Evolutionary conservation across 2,329 filamentous ascomycete species (phyloP).

Genomic region (Pseudogymnoascus pannorum): DNA sequence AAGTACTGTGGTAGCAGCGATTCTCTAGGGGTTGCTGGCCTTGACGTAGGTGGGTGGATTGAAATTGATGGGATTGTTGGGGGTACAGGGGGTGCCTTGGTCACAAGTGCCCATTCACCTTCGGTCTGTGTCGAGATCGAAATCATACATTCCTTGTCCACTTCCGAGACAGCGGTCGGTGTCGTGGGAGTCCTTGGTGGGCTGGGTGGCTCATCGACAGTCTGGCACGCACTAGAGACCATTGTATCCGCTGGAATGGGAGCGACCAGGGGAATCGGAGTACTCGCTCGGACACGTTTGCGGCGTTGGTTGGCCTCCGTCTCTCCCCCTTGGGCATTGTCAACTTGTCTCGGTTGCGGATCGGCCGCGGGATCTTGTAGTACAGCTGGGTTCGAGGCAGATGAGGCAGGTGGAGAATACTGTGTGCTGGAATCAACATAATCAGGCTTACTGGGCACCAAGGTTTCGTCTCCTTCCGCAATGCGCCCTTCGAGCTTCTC

Average conservation of each 20-base stretch:
- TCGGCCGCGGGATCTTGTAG: conserved; percentile 11
- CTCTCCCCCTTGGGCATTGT: conserved; percentile 16
- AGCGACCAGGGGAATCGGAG: conserved; percentile 42
- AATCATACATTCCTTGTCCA: conserved; percentile 34
- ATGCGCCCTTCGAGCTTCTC: conserved; percentile 48
- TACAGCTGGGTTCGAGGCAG: conserved; percentile 38
- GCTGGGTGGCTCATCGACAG: conserved; percentile 53
- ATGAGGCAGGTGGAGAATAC: conserved; percentile 75
- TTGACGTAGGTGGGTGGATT: conserved; percentile 79
- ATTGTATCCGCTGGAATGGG: conserved; percentile 39
- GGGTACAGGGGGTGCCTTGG: conserved; percentile 31
- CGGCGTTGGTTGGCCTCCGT: conserved; percentile 64
- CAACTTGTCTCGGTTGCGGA: conserved; percentile 7
- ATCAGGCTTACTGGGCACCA: conserved; percentile 34
- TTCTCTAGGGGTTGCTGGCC: conserved; percentile 70
- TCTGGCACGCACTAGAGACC: conserved; percentile 60
- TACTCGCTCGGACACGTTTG: conserved; percentile 55
- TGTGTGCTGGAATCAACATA: conserved; percentile 76
- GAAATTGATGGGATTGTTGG: conserved; percentile 75
- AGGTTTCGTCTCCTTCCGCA: conserved; percentile 42
- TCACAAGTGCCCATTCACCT: conserved; percentile 18
- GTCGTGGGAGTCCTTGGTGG: conserved; percentile 58
- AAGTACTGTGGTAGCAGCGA: conserved; percentile 71
- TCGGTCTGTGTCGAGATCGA: conserved; percentile 59
- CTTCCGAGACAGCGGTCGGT: conserved; percentile 34